A percentile compares a stretch with the other conserved stretches of the same genome.
phyloP scores from a whole-genome alignment of 1,284 basidiomycete species.

The Ganoderma lingzhi region DNA sequence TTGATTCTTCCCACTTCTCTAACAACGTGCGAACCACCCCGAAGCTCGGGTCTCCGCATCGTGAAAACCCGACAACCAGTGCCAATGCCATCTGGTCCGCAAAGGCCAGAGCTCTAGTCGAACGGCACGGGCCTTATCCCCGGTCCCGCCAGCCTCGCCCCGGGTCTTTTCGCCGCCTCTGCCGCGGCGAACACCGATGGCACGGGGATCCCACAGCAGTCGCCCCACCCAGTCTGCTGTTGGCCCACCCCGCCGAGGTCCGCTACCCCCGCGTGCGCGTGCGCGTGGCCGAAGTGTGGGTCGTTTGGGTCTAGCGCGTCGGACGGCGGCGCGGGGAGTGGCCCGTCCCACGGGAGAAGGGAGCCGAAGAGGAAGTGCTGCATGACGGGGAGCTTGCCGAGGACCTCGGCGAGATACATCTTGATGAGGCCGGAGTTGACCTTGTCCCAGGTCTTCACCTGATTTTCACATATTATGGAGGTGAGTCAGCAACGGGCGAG shows the following conservation, averaged over 20 bases:
- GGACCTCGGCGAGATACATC: slow-evolving; percentile 97
- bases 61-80: background rate
- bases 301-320: slow-evolving; percentile 52
- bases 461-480: background rate
- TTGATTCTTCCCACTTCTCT: background rate
- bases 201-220: slow-evolving; percentile 93
- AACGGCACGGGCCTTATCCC: slow-evolving; percentile 87
- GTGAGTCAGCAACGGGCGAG: background rate
- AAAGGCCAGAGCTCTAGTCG: slow-evolving; percentile 51
- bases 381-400: slow-evolving; percentile 94
- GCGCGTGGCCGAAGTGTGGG: slow-evolving; percentile 63
- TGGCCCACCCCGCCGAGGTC: slow-evolving; percentile 60
- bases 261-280: slow-evolving; percentile 48
- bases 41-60: background rate
- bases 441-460: slow-evolving; percentile 97
- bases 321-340: slow-evolving; percentile 50
- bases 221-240: slow-evolving; percentile 80
- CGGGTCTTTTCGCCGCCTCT: slow-evolving; percentile 53
- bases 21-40: background rate
- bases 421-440: slow-evolving; percentile 98
- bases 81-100: background rate
- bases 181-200: slow-evolving; percentile 85
- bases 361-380: slow-evolving; percentile 85
- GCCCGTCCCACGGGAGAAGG: slow-evolving; percentile 78
- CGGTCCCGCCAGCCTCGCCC: slow-evolving; percentile 55